Evolutionary conservation across 2,329 filamentous ascomycete genomes (phyloP), one percentile per base, ranked within the genome.

Genomic region (Paracoccidioides brasiliensis): DNA sequence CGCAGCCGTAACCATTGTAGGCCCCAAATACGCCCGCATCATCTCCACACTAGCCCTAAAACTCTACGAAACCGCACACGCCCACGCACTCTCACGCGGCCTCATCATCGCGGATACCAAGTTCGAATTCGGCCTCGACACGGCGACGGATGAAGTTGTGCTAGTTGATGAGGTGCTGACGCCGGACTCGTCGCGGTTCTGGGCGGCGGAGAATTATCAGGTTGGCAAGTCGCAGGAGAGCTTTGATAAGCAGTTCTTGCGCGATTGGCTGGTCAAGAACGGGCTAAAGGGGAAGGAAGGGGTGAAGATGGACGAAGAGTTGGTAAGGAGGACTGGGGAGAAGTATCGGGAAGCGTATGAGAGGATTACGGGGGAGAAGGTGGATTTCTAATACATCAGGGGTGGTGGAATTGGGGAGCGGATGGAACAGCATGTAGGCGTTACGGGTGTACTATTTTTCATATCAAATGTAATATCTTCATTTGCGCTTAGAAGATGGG

Each of bases 141-240:
- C 80, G 59, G 77, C 72, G 56, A 82, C 80, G 1, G 78, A 81
- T 58, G 80, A 86, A 64, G 78, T 93, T 6, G 80, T 90, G 40
- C 76, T 91, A 53, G 82, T 90, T 4, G 89, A 95, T 66, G 89
- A 95, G 74, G 88, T 94, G 28, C 74, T 95, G 58, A 94, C 89
- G 6, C 89, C 90, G 2, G 85, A 89, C 68, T 85, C 81, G 55
- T 91, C 86, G 52, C 81, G 90, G 14, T 95, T 95, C 78, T 97
- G 91, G 90, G 83, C 84, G 0, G 81, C 79, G 60, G 82, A 82
- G 45, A 77, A 77, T 48, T 94, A 91, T 67, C 78, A 83, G 66
- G 71, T 86, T 15, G 90, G 90, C 1, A 78, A 77, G 59, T 79
- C 85, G 56, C 89, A 94, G 74, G 79, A 85, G 55, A 93, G 87